A percentile compares a stretch with the other conserved stretches of the same genome.
Conservation (phyloP, 2,329 filamentous ascomycete genomes). For the Fusarium albidum region DNA sequence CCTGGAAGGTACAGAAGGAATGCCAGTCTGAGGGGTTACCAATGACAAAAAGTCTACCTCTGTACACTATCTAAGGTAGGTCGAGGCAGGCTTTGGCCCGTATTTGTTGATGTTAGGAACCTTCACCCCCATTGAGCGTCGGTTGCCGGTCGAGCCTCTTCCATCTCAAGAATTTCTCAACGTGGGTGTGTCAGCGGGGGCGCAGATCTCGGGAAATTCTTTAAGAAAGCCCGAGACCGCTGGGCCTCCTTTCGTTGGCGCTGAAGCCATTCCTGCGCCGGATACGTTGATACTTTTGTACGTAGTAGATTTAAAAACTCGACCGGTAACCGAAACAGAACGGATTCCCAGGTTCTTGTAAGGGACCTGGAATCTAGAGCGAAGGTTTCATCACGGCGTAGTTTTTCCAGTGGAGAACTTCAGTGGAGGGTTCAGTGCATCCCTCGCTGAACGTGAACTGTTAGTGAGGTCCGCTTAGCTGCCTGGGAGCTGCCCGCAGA, state of each 20-base stretch:
- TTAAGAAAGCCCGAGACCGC: background rate
- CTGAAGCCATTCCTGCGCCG: constrained; percentile 4
- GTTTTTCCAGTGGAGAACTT: constrained; percentile 29
- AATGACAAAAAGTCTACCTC: background rate
- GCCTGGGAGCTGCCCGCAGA: constrained; percentile 8
- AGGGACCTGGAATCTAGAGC: constrained; percentile 8
- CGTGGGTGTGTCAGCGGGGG: no score
- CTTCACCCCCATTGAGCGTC: no score
- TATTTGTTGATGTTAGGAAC: no score
- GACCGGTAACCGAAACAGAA: constrained; percentile 29
- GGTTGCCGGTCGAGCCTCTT: no score
- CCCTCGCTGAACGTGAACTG: constrained; percentile 1
- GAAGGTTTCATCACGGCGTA: constrained; percentile 30
- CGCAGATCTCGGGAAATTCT: background rate
- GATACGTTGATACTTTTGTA: constrained; percentile 24
- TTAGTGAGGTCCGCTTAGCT: constrained; percentile 1
- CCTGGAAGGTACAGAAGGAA: constrained; percentile 5
- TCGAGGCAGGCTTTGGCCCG: no score
- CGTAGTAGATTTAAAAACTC: constrained; percentile 25
- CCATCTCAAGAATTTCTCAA: no score
- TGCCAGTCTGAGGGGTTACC: background rate
- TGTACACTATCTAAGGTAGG: background rate
- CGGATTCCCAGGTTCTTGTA: constrained; percentile 2
- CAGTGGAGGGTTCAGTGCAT: constrained; percentile 13
- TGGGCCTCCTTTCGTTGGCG: background rate